Percentiles rank a stretch among this genome's conserved stretches.
Evolutionary conservation across 306 rosid genomes (phyloP).

Genomic region (Arachis stenosperma): DNA sequence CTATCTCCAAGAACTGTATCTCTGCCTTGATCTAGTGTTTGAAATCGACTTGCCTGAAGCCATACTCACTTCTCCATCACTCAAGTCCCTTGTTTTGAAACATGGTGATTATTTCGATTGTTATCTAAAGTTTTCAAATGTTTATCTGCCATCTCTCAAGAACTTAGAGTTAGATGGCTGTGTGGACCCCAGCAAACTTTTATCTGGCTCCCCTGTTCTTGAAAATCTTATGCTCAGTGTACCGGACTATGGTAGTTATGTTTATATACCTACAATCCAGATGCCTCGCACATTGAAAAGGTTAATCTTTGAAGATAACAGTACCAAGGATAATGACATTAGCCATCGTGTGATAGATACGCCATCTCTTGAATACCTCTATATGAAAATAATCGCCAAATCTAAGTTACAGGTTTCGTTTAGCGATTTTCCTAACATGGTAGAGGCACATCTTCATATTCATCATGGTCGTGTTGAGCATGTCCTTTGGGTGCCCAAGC

Average conservation of each 20-base stretch:
- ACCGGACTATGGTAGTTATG: too few species aligned
- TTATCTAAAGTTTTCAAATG: too few species aligned
- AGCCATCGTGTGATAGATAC: background rate
- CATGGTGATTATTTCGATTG: background rate
- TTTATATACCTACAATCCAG: background rate
- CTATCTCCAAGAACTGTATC: background rate
- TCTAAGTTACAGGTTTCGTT: background rate
- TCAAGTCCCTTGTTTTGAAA: background rate
- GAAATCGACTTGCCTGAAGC: background rate
- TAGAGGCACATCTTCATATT: background rate
- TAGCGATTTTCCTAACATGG: background rate
- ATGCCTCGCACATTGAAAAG: constrained; percentile 11
- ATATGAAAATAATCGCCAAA: rapidly evolving
- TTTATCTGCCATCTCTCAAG: constrained; percentile 10
- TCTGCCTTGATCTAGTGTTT: background rate
- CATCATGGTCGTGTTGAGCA: background rate
- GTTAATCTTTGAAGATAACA: background rate
- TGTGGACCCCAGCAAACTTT: background rate
- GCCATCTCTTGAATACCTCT: background rate
- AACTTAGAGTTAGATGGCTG: background rate
- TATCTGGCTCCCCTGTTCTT: background rate
- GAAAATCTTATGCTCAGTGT: background rate
- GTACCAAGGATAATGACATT: background rate
- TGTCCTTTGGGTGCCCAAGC: background rate
- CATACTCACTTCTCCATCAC: background rate